Evolutionary conservation across 2,329 filamentous ascomycete genomes (phyloP).

Genomic region (Pseudopyrenochaeta lycopersici): DNA sequence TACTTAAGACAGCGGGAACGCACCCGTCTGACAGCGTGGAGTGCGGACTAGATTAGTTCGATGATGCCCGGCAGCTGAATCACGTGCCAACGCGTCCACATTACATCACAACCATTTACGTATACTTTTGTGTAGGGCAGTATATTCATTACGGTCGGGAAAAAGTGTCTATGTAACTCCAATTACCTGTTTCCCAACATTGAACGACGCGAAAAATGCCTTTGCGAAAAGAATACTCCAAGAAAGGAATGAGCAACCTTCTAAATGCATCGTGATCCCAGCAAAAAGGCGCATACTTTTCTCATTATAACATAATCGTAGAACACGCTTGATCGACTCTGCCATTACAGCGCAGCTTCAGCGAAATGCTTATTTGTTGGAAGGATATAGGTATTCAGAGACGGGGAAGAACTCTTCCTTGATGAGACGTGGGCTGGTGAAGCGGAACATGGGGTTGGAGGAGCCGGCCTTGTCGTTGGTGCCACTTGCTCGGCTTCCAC

Average conservation of each 20-base stretch:
- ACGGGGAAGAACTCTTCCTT: slow-evolving; percentile 63
- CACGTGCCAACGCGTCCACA: no score
- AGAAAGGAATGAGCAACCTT: not conserved
- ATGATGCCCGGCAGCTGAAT: no score
- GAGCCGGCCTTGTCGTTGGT: slow-evolving; percentile 66
- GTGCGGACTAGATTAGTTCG: no score
- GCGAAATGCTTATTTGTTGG: slow-evolving; percentile 46
- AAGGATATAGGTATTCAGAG: slow-evolving; percentile 59
- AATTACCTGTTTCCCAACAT: not conserved
- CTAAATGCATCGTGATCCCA: not conserved
- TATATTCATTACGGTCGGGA: not conserved
- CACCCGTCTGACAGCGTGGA: no score
- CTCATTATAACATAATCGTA: not conserved
- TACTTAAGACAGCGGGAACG: no score
- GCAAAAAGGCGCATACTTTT: not conserved
- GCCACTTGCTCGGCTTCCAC: slow-evolving; percentile 61
- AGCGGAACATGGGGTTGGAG: slow-evolving; percentile 59
- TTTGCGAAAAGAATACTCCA: not conserved
- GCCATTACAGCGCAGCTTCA: not conserved
- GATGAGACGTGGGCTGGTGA: slow-evolving; percentile 62
- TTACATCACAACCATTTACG: no score
- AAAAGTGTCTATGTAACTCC: not conserved
- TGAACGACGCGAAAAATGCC: not conserved
- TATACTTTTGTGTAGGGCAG: no score
- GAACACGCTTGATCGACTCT: not conserved